Evolutionary conservation across 1,284 basidiomycete species (phyloP), one percentile per base, ranked within the genome.

Genomic region (Sporisorium iseilematis-ciliati): DNA sequence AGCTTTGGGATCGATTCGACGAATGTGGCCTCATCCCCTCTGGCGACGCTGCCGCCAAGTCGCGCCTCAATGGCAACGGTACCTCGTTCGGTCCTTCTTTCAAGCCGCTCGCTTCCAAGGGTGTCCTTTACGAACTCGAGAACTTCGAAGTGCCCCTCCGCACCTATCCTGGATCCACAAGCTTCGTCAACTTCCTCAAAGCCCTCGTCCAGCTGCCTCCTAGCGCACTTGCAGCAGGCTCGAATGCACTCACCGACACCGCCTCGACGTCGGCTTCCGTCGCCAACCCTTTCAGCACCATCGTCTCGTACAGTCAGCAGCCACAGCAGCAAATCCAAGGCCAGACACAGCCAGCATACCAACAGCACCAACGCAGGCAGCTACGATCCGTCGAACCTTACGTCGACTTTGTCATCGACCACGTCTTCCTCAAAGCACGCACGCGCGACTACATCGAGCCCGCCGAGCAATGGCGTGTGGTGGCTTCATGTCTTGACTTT

Each of bases 401-500:
- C 82, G 88, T 92, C 12, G 87, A 89, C 25, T 98, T 96, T 82
- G 92, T 97, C 57, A 87, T 97, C 68, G 94, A 98, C 81, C 92
- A 92, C 42, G 92, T 98, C 2, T 91, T 98, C 21, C 85, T 89
- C 21, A 85, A 86, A 35, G 85, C 87, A 7, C 83, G 85, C 25
- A 71, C 80, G 26, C 88, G 95, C 41, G 93, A 94, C 71, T 97
- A 92, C 79, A 87, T 89, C 7, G 88, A 89, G 48, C 90, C 90
- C 8, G 89, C 89, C 8, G 94, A 98, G 81, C 88, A 92, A 72
- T 98, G 94, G 94, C 89, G 90, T 76, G 91, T 94, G 82, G 92
- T 94, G 41, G 93, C 96, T 65, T 87, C 92, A 0, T 93, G 92
- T 62, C 87, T 98, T 48, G 90, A 90, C 64, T 97, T 94, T 84